phyloP scores from a whole-genome alignment of 495 filamentous ascomycete genomes.

The Rusavskia elegans region DNA sequence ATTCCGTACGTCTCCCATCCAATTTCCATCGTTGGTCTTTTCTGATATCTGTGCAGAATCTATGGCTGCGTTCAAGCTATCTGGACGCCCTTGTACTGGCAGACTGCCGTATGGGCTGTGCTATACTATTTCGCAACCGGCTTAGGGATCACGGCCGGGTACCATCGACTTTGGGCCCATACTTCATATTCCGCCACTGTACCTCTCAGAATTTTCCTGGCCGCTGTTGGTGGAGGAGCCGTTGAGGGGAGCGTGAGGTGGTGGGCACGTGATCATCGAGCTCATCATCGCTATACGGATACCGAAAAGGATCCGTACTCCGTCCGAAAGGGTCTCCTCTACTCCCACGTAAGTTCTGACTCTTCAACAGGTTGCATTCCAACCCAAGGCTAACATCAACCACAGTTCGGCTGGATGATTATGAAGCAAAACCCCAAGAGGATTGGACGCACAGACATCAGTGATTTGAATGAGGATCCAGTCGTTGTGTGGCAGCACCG shows the following conservation, averaged over 20 bases:
- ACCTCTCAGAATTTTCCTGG: constrained; percentile 84
- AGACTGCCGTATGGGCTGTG: constrained; percentile 70
- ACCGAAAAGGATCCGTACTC: constrained; percentile 99
- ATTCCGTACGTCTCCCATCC: constrained; percentile 33
- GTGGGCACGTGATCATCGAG: constrained; percentile 94
- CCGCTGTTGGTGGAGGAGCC: constrained; percentile 80
- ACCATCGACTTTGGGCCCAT: constrained; percentile 91
- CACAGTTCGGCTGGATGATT: constrained; percentile 67
- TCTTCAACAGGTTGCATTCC: constrained; percentile 23
- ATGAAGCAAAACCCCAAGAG: constrained; percentile 90
- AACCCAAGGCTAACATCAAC: not conserved
- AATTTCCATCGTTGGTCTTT: no score
- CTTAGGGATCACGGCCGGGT: constrained; percentile 28
- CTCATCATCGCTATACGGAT: constrained; percentile 97
- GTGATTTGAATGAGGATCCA: constrained; percentile 86
- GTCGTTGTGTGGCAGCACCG: constrained; percentile 92
- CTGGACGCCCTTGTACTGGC: constrained; percentile 62
- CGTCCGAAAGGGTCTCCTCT: constrained; percentile 91
- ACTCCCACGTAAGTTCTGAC: constrained; percentile 64
- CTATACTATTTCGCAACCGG: constrained; percentile 46
- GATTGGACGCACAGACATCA: constrained; percentile 91
- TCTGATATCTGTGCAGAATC: constrained; percentile 13
- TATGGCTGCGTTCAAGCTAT: constrained; percentile 59
- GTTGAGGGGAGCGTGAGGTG: constrained; percentile 93
- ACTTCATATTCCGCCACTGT: constrained; percentile 81